Conservation (phyloP, 805 yeast genomes). For the Dipodascopsis uninucleata region DNA sequence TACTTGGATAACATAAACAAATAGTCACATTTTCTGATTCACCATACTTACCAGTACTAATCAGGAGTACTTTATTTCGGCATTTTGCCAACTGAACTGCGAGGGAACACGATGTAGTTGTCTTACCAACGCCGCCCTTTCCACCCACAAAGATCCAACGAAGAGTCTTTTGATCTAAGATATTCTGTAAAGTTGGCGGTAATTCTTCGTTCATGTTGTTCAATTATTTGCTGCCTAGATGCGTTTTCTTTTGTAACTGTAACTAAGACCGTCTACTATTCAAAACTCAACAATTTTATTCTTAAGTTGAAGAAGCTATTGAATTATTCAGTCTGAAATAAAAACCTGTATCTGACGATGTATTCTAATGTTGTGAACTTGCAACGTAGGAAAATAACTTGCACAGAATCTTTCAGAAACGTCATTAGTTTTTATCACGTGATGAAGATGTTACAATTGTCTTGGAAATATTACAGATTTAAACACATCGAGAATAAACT, state of each 20-base stretch:
- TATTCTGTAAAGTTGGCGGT: constrained; percentile 42
- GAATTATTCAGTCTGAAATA: background rate
- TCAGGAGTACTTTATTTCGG: constrained; percentile 80
- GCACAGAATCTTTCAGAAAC: no score
- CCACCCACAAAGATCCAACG: constrained; percentile 99
- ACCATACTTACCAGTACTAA: constrained; percentile 36
- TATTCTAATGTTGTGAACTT: background rate
- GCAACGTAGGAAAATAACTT: background rate
- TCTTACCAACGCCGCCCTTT: constrained; percentile 99
- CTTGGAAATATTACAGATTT: no score
- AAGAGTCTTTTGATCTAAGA: constrained; percentile 48
- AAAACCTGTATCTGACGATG: background rate
- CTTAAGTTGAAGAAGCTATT: background rate
- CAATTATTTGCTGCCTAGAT: background rate
- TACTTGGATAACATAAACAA: no score
- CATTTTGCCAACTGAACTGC: constrained; percentile 76
- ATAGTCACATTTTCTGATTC: no score
- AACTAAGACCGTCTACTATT: no score
- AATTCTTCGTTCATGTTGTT: constrained; percentile 28
- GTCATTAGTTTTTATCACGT: no score
- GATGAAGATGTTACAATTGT: no score
- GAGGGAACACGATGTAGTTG: constrained; percentile 93
- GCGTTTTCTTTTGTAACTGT: background rate
- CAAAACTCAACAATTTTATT: no score
- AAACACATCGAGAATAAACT: no score